Evolutionary conservation across 495 filamentous ascomycete species (phyloP).

Genomic region (Daldinia concentrica): DNA sequence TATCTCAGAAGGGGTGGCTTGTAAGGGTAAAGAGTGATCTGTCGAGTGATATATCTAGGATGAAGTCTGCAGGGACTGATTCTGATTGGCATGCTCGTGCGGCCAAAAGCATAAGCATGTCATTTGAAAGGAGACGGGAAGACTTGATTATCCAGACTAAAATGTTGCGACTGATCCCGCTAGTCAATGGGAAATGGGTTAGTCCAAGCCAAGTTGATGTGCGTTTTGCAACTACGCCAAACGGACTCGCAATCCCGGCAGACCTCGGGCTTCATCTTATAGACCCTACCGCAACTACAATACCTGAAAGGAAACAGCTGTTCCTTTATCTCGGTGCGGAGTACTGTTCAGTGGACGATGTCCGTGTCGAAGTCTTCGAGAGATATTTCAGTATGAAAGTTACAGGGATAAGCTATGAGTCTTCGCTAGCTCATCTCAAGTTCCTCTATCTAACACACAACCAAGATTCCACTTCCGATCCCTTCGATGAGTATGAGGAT

Average conservation of each 20-base stretch:
- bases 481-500: neutral
- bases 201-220: constrained; percentile 13
- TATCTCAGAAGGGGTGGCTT: neutral
- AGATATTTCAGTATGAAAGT: neutral
- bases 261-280: constrained; percentile 37
- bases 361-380: constrained; percentile 15
- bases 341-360: neutral
- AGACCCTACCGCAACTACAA: constrained; percentile 20
- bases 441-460: constrained; percentile 48
- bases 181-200: constrained; percentile 28
- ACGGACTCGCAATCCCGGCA: constrained; percentile 40
- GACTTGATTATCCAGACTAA: constrained; percentile 4
- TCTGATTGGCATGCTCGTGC: constrained; percentile 41
- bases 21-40: constrained; percentile 11
- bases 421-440: constrained; percentile 41
- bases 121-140: constrained; percentile 3
- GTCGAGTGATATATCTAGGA: constrained; percentile 14
- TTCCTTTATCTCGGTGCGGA: constrained; percentile 44
- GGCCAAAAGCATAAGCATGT: constrained; percentile 13
- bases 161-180: constrained; percentile 23
- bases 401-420: constrained; percentile 7
- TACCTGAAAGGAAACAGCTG: constrained; percentile 33
- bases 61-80: constrained; percentile 11
- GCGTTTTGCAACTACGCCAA: constrained; percentile 34
- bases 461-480: neutral